Evolutionary conservation across 371 early-diverging fungal genomes (phyloP).

Genomic region (Lichtheimia corymbifera): DNA sequence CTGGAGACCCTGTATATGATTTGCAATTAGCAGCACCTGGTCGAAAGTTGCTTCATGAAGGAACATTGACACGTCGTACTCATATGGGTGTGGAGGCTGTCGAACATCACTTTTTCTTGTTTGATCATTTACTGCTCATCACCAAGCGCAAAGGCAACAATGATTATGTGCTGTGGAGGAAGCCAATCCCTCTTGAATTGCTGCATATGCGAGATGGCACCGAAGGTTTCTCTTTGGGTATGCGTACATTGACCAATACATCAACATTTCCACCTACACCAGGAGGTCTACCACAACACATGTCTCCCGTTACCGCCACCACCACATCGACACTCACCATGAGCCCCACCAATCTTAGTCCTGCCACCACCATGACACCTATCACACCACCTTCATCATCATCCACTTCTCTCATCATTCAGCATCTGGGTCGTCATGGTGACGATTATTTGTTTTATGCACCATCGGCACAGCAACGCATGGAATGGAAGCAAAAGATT

Average conservation of each 20-base stretch:
- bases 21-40: constrained; percentile 70
- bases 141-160: constrained; percentile 57
- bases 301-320: constrained; percentile 3
- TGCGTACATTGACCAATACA: constrained; percentile 7
- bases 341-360: background rate
- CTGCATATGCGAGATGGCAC: constrained; percentile 54
- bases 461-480: constrained; percentile 68
- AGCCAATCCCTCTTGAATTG: constrained; percentile 64
- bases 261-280: background rate
- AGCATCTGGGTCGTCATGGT: constrained; percentile 79
- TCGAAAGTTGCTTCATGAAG: constrained; percentile 78
- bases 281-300: background rate
- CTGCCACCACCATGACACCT: constrained; percentile 2
- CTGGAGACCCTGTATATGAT: constrained; percentile 37
- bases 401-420: constrained; percentile 24
- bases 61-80: constrained; percentile 68
- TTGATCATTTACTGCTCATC: constrained; percentile 86
- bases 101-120: constrained; percentile 77
- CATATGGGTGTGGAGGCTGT: constrained; percentile 68
- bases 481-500: constrained; percentile 84
- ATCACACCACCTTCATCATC: constrained; percentile 4
- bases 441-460: constrained; percentile 72
- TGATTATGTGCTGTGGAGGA: constrained; percentile 56
- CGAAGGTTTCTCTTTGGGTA: constrained; percentile 35
- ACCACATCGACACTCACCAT: background rate